Percentiles rank a stretch among this genome's conserved stretches.
phyloP scores from a whole-genome alignment of 176 grass and related monocot species.

The Rhipidocladum racemiflorum region DNA sequence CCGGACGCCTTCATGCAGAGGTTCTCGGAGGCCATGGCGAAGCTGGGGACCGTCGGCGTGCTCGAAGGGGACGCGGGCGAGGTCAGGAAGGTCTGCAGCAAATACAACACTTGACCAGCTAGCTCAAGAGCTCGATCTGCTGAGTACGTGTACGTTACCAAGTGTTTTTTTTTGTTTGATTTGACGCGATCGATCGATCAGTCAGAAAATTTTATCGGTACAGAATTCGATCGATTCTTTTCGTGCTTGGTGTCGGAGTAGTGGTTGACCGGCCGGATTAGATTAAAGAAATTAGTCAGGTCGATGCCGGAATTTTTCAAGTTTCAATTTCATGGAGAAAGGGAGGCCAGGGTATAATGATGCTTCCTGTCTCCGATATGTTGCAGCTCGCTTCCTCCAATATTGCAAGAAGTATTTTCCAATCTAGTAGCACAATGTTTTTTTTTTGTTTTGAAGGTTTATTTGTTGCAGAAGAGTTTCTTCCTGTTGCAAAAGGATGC shows the following conservation, averaged over 20 bases:
- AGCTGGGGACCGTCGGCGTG: slow-evolving; percentile 43
- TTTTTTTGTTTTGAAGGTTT: too few species aligned
- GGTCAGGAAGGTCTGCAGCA: slow-evolving; percentile 53
- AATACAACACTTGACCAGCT: slow-evolving; percentile 31
- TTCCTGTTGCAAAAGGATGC: too few species aligned
- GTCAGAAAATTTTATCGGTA: not conserved
- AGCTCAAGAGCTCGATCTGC: too few species aligned
- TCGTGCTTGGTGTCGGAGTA: not conserved
- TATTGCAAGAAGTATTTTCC: too few species aligned
- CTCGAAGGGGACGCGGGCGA: slow-evolving; percentile 43
- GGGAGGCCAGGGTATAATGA: too few species aligned
- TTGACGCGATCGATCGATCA: not conserved
- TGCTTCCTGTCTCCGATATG: not conserved
- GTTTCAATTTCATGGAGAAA: not conserved
- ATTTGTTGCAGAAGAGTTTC: too few species aligned
- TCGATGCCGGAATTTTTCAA: not conserved
- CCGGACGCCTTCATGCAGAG: slow-evolving; percentile 21
- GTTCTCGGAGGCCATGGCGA: slow-evolving; percentile 46
- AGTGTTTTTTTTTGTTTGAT: too few species aligned
- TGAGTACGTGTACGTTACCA: too few species aligned
- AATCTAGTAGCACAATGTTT: too few species aligned
- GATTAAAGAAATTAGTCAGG: not conserved
- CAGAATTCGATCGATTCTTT: not conserved
- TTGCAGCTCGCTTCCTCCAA: too few species aligned
- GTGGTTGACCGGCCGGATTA: slow-evolving; percentile 7